Conservation (phyloP, 2,329 filamentous ascomycete species). For the Ceratocystis variospora region DNA sequence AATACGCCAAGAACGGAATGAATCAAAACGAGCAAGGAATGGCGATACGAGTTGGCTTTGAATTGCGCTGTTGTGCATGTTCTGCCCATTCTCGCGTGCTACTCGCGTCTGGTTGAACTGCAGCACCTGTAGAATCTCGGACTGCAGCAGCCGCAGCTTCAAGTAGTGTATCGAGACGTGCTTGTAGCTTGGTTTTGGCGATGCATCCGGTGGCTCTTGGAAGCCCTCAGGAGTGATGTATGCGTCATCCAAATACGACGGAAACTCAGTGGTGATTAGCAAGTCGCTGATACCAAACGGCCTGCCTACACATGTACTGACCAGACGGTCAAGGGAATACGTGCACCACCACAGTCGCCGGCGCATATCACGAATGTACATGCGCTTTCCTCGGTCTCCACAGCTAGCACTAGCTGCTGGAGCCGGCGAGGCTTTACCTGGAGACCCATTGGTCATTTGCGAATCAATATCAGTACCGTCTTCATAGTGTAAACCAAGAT, state of each 20-base stretch:
- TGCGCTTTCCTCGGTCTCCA: conserved; percentile 49
- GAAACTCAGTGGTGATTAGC: conserved; percentile 89
- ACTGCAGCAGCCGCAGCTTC: conserved; percentile 73
- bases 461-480: conserved; percentile 55
- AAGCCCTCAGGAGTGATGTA: conserved; percentile 76
- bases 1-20: conserved; percentile 74
- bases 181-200: conserved; percentile 66
- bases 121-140: conserved; percentile 85
- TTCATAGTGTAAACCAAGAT: conserved; percentile 84
- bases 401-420: conserved; percentile 19
- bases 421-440: neutral
- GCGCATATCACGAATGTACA: conserved; percentile 77
- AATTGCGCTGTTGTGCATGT: conserved; percentile 56
- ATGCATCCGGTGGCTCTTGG: conserved; percentile 40
- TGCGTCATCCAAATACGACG: conserved; percentile 73
- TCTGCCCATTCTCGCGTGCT: conserved; percentile 52
- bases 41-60: conserved; percentile 68
- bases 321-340: conserved; percentile 86
- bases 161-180: conserved; percentile 86
- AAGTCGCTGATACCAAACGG: conserved; percentile 94
- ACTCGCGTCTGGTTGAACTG: conserved; percentile 83
- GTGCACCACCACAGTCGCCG: conserved; percentile 93
- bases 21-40: conserved; percentile 70
- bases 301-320: conserved; percentile 82
- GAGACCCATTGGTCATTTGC: conserved; percentile 20